Conservation (phyloP, 2,329 filamentous ascomycete genomes). For the Exophiala sp. region DNA sequence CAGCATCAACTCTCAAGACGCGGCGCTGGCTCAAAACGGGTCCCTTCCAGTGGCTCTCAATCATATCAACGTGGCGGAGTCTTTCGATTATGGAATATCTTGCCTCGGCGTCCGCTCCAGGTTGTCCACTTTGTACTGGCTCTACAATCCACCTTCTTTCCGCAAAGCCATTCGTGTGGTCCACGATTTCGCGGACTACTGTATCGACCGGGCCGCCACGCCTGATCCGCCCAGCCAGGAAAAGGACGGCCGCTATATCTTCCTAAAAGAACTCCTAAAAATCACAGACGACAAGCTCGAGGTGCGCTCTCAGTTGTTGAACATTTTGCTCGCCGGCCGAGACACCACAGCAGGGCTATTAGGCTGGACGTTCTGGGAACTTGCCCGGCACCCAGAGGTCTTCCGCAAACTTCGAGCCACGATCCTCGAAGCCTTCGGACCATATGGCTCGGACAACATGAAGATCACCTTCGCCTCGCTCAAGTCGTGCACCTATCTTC, state of each 20-base stretch:
- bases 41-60: neutral
- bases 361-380: conserved; percentile 44
- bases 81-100: conserved; percentile 32
- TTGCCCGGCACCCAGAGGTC: conserved; percentile 38
- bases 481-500: conserved; percentile 23
- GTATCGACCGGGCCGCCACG: conserved; percentile 11
- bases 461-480: conserved; percentile 15
- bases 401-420: conserved; percentile 35
- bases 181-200: conserved; percentile 44
- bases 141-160: conserved; percentile 37
- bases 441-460: conserved; percentile 28
- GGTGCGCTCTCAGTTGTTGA: conserved; percentile 47
- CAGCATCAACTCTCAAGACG: conserved; percentile 42
- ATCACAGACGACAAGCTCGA: conserved; percentile 38
- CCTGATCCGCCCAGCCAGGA: conserved; percentile 30
- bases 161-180: conserved; percentile 37
- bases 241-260: conserved; percentile 39
- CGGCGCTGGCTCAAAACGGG: conserved; percentile 1
- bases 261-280: conserved; percentile 44
- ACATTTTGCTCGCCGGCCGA: conserved; percentile 48
- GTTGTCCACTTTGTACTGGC: conserved; percentile 34
- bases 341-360: conserved; percentile 48
- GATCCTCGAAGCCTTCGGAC: conserved; percentile 38
- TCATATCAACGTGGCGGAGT: neutral
- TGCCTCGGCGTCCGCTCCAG: conserved; percentile 29